Evolutionary conservation across 75 land plant genomes (phyloP).

Genomic region (Pseudotsuga menziesii): DNA sequence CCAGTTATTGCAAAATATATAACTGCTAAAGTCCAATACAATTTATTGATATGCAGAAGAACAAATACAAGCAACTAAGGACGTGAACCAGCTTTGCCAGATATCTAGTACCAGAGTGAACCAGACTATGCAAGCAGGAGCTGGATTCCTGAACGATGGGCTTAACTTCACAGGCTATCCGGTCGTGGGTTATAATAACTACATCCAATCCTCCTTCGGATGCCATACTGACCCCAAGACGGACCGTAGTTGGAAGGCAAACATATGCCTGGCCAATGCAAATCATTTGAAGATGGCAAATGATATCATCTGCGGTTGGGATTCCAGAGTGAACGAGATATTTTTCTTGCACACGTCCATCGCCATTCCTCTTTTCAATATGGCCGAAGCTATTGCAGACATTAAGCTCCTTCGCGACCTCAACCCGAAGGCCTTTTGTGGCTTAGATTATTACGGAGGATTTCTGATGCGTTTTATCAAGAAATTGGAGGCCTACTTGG

Average conservation of each 20-base stretch:
- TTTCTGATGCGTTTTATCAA: slow-evolving; percentile 11
- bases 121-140: slow-evolving; percentile 8
- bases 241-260: neutral
- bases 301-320: slow-evolving; percentile 14
- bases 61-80: slow-evolving; percentile 7
- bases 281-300: neutral
- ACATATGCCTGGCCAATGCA: neutral
- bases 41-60: slow-evolving; percentile 32
- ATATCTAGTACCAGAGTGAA: slow-evolving; percentile 3
- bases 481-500: slow-evolving; percentile 15
- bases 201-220: slow-evolving; percentile 24
- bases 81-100: slow-evolving; percentile 16
- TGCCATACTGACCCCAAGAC: slow-evolving; percentile 16
- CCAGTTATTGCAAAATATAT: too few species aligned
- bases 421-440: slow-evolving; percentile 15
- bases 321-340: slow-evolving; percentile 2
- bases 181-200: slow-evolving; percentile 27
- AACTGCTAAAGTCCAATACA: too few species aligned
- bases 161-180: slow-evolving; percentile 24
- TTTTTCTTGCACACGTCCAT: slow-evolving; percentile 18
- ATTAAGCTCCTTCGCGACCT: slow-evolving; percentile 11
- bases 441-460: slow-evolving; percentile 17
- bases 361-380: slow-evolving; percentile 1
- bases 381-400: slow-evolving; percentile 2
- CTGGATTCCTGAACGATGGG: slow-evolving; percentile 20